A percentile compares a stretch with the other conserved stretches of the same genome.
Conservation (phyloP, 305 asterid species). For the Striga hermonthica region DNA sequence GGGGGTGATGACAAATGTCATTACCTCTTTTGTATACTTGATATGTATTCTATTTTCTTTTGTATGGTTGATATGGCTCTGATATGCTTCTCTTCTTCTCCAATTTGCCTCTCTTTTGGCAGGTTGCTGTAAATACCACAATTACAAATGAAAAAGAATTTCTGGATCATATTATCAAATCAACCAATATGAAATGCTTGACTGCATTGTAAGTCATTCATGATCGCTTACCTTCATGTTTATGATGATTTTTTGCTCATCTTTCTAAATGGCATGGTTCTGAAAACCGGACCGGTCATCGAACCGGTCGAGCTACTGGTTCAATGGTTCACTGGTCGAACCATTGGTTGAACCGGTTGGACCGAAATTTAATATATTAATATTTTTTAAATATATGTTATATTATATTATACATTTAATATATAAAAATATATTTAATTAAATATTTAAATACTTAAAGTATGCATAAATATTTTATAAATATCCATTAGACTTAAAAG, state of each 20-base stretch:
- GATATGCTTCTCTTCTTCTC: conserved; percentile 16
- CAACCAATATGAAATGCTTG: conserved; percentile 96
- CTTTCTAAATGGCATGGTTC: background rate
- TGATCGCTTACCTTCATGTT: conserved; percentile 15
- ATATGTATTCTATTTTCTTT: background rate
- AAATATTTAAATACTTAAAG: too few relatives aligned
- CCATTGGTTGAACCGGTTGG: too few relatives aligned
- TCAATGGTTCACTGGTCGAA: too few relatives aligned
- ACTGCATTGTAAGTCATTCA: conserved; percentile 68
- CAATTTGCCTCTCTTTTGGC: conserved; percentile 20
- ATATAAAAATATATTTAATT: too few relatives aligned
- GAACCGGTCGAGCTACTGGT: too few relatives aligned
- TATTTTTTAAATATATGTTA: too few relatives aligned
- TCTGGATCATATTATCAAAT: conserved; percentile 80
- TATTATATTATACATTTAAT: too few relatives aligned
- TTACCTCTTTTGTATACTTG: background rate
- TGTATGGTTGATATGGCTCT: too few relatives aligned
- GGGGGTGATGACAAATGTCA: background rate
- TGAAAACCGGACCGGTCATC: too few relatives aligned
- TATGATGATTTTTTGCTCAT: background rate
- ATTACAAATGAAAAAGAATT: conserved; percentile 86
- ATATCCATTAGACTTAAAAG: too few relatives aligned
- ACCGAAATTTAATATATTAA: too few relatives aligned
- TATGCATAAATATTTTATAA: too few relatives aligned
- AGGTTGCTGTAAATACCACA: conserved; percentile 60